phyloP scores from a whole-genome alignment of 768 basidiomycete genomes.

The Xerocomellus amylosporus region DNA sequence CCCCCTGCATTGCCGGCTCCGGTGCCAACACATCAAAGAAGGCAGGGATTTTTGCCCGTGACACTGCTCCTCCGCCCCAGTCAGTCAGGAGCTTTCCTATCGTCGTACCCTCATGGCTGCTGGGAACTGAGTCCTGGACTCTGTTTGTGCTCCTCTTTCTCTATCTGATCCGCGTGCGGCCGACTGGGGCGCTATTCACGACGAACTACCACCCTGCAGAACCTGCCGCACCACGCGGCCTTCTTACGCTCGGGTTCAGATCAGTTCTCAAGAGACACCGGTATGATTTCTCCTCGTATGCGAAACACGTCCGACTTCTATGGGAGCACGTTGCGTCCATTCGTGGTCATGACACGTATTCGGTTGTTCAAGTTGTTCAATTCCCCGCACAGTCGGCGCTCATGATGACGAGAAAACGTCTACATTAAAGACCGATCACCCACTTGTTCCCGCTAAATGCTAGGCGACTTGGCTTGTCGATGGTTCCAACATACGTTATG shows the following conservation, averaged over 20 bases:
- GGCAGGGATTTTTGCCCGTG: not conserved
- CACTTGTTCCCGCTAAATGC: slow-evolving; percentile 19
- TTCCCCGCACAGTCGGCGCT: slow-evolving; percentile 19
- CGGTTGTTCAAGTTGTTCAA: not conserved
- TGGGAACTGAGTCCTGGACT: slow-evolving; percentile 5
- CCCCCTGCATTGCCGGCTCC: not conserved
- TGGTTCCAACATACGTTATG: not conserved
- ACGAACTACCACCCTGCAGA: slow-evolving; percentile 5
- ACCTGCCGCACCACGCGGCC: not conserved
- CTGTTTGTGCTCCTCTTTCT: slow-evolving; percentile 15
- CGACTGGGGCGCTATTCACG: not conserved
- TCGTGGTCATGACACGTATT: not conserved
- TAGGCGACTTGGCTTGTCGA: slow-evolving; percentile 4
- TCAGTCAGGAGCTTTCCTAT: not conserved
- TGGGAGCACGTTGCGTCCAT: not conserved
- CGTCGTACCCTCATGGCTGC: not conserved
- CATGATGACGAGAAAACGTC: slow-evolving; percentile 9
- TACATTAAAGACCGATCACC: slow-evolving; percentile 18
- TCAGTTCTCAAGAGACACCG: not conserved
- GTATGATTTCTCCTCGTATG: not conserved
- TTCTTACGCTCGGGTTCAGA: not conserved
- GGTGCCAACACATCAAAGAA: not conserved
- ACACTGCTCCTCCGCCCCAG: not conserved
- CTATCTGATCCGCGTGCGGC: slow-evolving; percentile 18
- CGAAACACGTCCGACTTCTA: not conserved